Percentiles rank a stretch among this genome's conserved stretches.
phyloP scores from a whole-genome alignment of 345 rosid genomes.

The Turritis glabra region DNA sequence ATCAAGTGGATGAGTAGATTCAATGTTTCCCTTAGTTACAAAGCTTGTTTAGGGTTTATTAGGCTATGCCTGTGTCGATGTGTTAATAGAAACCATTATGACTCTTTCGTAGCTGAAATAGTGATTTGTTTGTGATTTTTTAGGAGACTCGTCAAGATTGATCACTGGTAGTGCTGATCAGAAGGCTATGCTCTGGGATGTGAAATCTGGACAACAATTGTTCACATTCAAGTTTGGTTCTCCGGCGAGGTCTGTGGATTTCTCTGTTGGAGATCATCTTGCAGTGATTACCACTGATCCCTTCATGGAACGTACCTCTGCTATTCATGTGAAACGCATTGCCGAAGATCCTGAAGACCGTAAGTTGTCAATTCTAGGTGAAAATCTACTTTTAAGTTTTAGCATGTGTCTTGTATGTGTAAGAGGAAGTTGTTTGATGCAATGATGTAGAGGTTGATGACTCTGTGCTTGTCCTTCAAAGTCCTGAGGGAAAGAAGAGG shows the following conservation, averaged over 20 bases:
- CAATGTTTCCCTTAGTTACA: not conserved
- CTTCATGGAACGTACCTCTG: constrained; percentile 84
- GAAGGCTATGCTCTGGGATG: constrained; percentile 88
- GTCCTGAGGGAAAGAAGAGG: constrained; percentile 68
- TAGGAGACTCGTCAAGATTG: constrained; percentile 75
- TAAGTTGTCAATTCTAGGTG: constrained; percentile 36
- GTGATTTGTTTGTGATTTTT: not conserved
- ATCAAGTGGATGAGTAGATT: not conserved
- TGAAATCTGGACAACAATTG: constrained; percentile 64
- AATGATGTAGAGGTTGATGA: constrained; percentile 61
- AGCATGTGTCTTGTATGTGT: not conserved
- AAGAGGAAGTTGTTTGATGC: not conserved
- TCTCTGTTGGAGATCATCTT: constrained; percentile 80
- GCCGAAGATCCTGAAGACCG: constrained; percentile 68
- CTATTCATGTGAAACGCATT: constrained; percentile 83
- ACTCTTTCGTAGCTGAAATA: not conserved
- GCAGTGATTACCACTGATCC: constrained; percentile 93
- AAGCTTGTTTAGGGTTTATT: not conserved
- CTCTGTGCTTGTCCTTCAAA: constrained; percentile 63
- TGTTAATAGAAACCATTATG: no score
- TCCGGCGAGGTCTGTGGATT: constrained; percentile 87
- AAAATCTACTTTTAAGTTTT: no score
- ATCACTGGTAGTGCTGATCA: constrained; percentile 96
- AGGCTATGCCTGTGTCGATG: no score
- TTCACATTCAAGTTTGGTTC: constrained; percentile 74